Base-by-base conservation (phyloP, 164 flowering plant species). In the Sextonia rubra region DNA sequence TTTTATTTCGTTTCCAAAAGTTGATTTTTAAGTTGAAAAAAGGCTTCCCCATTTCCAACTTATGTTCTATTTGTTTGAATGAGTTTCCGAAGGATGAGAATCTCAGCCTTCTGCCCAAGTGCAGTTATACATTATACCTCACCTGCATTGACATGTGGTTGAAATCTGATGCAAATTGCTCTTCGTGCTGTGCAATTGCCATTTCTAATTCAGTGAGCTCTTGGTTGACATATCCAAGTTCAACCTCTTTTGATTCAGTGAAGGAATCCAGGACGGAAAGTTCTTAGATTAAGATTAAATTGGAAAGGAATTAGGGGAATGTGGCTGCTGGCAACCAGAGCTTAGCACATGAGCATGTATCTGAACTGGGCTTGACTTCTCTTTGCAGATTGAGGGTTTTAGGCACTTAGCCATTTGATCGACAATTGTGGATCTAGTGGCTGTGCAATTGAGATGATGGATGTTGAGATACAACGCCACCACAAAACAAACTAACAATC, bases 111-210 rank as follows among this genome's bases (percentile, higher is more conserved):
- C 74, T 90, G 63, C 95, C 95, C 23, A 89, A 90, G 74, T 90
- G 92, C 75, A 83, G 79, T 74, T 92, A 90, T 64, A 90, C 95
- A 18, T 90, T 90, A 73, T 91, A 90, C 47, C 69, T 86, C 23
- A 61, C 80, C 47, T 90, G 95, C 68, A 87, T 90, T 58, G 95
- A 90, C 74, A 86, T 88, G n/a, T 90, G 95, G 95, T 71, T 90
- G 32, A 76, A 83, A 71, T 82, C 89, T 4, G 90, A 89, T 72
- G 83, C 78, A n/a, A 89, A 79, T 71, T 90, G 95, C 70, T 92
- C 95, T 0, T 11, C 85, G 14, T 90, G 95, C 72, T 88, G 92
- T 17, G 86, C 91, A 0, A 67, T 52, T 2, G 83, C 88, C 47
- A 79, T 86, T 0, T 17, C 72, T 2, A 73, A 44, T 12, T 0